Base-by-base conservation (phyloP, 129 eudicot species). In the Lactuca saligna region DNA sequence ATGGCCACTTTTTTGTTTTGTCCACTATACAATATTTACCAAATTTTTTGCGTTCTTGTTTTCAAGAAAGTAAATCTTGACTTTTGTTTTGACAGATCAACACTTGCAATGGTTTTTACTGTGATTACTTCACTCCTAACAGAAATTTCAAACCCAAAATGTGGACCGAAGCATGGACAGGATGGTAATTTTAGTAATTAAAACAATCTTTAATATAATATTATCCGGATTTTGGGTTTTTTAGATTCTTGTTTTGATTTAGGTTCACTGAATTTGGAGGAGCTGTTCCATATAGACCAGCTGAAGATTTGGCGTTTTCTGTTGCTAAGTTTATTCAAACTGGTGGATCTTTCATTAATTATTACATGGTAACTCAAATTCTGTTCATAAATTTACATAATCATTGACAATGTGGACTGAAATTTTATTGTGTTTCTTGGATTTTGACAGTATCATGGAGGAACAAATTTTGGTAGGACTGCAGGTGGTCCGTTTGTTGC, bases 111-210 rank as follows among this genome's bases (percentile, higher is more conserved):
- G 99, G 99, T 59, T 94, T 87, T 81, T 94, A 94, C 75, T 94
- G 99, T 67, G 97, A 94, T 68, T 87, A 94, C 65, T 94, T 90
- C 83, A 87, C 99, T 51, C 99, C 99, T 8, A 94, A 94, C 56
- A 87, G 79, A 72, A 71, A 84, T 55, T 83, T 73, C 66, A 94
- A 94, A 73, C 99, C 99, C 13, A 94, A 94, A 78, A 89, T 94
- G 89, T 94, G 99, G 99, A 94, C 99, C 4, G 99, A 94, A 71
- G 95, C 92, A 44, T 94, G 99, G 99, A 83, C 99, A 13, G 99
- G 97, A 71, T 94, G 99, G 99, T 90, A 85, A 86, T 62, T 78
- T 34, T 33, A 54, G 3, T 42, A 13, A 32, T 15, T 13, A 13
- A 14, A 41, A 12, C 57, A 13, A 1, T 78, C 15, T 64, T 65